These are phyloP conservation scores for Ophiostoma quercus DNA, from an alignment of 2,329 filamentous ascomycete species.

Conservation along the genomic window DNA sequence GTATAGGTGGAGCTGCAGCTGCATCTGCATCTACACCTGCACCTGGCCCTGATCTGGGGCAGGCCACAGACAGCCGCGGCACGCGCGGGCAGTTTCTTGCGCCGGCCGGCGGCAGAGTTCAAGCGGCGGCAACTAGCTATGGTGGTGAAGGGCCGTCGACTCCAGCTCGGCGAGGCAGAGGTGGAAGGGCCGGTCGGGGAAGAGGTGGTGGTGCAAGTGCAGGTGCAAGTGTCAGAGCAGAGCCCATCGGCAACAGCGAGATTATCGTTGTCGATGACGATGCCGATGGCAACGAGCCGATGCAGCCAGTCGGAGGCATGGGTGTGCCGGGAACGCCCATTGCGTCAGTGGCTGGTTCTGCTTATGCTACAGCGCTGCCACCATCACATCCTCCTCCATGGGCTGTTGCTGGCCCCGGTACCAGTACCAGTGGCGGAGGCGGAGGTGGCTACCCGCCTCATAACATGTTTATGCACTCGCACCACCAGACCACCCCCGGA, in stretches of 20 bases:
- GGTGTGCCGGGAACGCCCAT: background rate
- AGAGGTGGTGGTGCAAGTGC: background rate
- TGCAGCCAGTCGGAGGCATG: background rate
- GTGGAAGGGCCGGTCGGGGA: background rate
- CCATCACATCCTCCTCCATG: background rate
- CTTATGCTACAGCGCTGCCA: background rate
- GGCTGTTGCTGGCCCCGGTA: background rate
- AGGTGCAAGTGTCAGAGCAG: background rate
- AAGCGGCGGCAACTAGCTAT: conserved; percentile 12
- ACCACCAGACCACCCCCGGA: background rate
- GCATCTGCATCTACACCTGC: conserved; percentile 23
- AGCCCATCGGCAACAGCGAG: background rate
- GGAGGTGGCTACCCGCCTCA: background rate
- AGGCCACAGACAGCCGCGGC: conserved; percentile 4
- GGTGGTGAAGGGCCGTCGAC: background rate
- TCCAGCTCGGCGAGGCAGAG: background rate
- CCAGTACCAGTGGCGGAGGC: background rate
- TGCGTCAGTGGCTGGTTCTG: background rate
- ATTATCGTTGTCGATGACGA: conserved; percentile 11
- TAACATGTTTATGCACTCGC: background rate
- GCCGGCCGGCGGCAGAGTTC: background rate
- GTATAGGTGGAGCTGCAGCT: conserved; percentile 27
- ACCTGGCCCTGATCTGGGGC: background rate
- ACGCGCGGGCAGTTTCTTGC: background rate
- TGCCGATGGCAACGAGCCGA: background rate